Conservation (phyloP, 805 yeast genomes). For the Starmerella kuoi region DNA sequence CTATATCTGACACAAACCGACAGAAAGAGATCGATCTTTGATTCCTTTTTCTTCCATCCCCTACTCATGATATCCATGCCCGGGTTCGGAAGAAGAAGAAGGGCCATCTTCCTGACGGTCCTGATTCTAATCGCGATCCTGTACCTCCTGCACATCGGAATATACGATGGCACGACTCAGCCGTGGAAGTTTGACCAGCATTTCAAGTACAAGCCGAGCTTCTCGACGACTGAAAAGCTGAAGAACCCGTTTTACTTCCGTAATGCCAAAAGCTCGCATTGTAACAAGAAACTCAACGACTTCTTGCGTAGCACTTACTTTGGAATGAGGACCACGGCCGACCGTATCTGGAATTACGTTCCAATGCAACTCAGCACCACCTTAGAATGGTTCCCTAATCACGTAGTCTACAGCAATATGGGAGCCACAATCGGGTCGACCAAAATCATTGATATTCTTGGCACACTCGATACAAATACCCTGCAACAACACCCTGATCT, state of each 20-base stretch:
- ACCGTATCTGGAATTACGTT: slow-evolving; percentile 14
- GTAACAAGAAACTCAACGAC: not conserved
- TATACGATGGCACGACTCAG: too few species aligned
- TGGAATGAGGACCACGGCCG: slow-evolving; percentile 3
- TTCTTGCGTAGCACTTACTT: not conserved
- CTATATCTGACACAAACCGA: too few species aligned
- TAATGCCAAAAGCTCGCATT: not conserved
- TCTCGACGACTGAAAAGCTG: too few species aligned
- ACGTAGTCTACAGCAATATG: slow-evolving; percentile 29
- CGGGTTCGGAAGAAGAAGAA: too few species aligned
- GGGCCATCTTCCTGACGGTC: too few species aligned
- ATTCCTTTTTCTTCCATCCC: too few species aligned
- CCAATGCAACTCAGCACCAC: slow-evolving; percentile 31
- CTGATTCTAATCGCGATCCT: too few species aligned
- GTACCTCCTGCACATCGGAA: too few species aligned
- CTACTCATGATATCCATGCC: too few species aligned
- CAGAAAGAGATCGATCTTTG: too few species aligned
- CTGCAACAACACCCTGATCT: slow-evolving; percentile 14
- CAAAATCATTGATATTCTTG: slow-evolving; percentile 28
- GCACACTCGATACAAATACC: slow-evolving; percentile 19
- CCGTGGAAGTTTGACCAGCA: too few species aligned
- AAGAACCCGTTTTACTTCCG: slow-evolving; percentile 4
- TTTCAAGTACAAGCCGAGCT: too few species aligned
- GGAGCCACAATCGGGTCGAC: slow-evolving; percentile 27
- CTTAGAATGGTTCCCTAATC: slow-evolving; percentile 26